Conservation (phyloP, 495 filamentous ascomycete genomes). For the Aspergillus funiculosus region DNA sequence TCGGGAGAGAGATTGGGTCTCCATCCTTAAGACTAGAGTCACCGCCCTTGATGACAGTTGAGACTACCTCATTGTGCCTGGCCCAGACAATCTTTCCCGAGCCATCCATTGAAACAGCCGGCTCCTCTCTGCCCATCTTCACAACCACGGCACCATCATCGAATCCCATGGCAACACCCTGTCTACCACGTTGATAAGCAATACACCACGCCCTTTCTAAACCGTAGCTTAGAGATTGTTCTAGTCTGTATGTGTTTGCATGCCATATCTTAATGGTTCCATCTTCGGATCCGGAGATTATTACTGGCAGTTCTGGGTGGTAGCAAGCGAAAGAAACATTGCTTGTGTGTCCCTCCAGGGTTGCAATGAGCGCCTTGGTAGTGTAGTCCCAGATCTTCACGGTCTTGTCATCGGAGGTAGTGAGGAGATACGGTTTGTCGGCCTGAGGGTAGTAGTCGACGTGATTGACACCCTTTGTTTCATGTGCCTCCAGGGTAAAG, state of each 20-base stretch:
- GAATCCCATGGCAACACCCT: conserved; percentile 92
- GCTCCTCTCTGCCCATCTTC: conserved; percentile 95
- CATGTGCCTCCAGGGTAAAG: conserved; percentile 94
- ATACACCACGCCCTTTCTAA: conserved; percentile 98
- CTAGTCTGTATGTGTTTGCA: conserved; percentile 89
- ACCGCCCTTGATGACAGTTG: conserved; percentile 88
- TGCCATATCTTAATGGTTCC: conserved; percentile 99
- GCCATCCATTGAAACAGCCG: conserved; percentile 92
- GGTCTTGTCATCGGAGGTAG: conserved; percentile 90
- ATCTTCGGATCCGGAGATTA: conserved; percentile 98
- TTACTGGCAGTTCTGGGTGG: conserved; percentile 93
- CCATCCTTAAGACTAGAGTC: conserved; percentile 83
- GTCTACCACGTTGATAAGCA: conserved; percentile 84
- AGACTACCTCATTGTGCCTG: conserved; percentile 86
- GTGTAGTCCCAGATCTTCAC: conserved; percentile 99
- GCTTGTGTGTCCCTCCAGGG: conserved; percentile 92
- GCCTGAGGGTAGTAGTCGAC: conserved; percentile 96
- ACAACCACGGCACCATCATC: conserved; percentile 97
- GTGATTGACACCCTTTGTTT: conserved; percentile 96
- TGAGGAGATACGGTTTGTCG: conserved; percentile 95
- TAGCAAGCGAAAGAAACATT: conserved; percentile 99
- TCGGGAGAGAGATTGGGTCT: conserved; percentile 73
- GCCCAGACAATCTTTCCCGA: conserved; percentile 97
- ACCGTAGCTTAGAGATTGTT: conserved; percentile 93
- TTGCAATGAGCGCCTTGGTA: conserved; percentile 93